Base-by-base conservation (phyloP, 2,329 filamentous ascomycete genomes). In the Diaporthe caulivora region DNA sequence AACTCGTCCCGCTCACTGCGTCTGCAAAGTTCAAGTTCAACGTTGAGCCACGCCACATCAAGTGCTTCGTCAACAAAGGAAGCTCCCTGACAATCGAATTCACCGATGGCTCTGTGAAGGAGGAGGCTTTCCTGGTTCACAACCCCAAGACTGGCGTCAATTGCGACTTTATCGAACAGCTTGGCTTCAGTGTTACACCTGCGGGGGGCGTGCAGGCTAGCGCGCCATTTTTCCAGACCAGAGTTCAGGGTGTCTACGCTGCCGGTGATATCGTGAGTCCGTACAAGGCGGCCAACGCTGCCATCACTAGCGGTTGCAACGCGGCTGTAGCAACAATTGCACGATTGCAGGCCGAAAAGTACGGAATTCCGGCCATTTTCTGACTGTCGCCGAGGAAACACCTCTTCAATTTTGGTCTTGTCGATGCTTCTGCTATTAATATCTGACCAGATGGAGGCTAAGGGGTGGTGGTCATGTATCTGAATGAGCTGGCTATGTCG, bases 121-220 rank as follows among this genome's bases (percentile, higher is more conserved):
- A 34, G 29, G 44, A 67, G 44, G 34, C 17, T 10, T 67, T 67
- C 62, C 29, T 67, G 8, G 62, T 26, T 31, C 62, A 37, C 44
- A 49, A 67, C 9, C 44, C 62, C 15, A 34, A 54, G 44, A 18
- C 18, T 15, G 21, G 17, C n/a, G 26, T 51, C 26, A 53, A 53
- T 2, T 3, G 26, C 17, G 47, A 21, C 18, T 24, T 67, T 53
- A 18, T 53, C 18, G 29, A 37, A 47, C 62, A 67, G n/a, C 47
- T 67, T 1, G 44, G 29, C 1, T 26, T 67, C 24, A 47, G 26
- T 3, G 13, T 49, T 9, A 34, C 62, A 1, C 62, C 62, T 8
- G 1, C 10, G 31, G 57, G 47, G 8, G 15, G 37, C 24, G 21
- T 67, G 29, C 21, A 17, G 1, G 47, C 29, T 31, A 5, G 21